Conservation (phyloP, 2,329 filamentous ascomycete genomes). For the Penicillium sp. region DNA sequence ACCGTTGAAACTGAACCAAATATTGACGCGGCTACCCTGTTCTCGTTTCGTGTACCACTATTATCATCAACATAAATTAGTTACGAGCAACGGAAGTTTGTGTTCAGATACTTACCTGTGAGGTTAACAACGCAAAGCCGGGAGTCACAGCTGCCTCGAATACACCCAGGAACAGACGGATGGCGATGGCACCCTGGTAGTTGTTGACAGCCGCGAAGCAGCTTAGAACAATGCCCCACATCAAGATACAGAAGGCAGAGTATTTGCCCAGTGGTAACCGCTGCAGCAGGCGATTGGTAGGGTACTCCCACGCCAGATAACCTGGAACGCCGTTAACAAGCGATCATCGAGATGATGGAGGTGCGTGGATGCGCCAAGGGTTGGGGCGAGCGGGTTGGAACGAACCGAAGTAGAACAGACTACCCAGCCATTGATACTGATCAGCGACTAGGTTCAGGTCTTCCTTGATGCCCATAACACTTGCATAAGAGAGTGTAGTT, state of each 20-base stretch:
- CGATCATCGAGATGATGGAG: neutral
- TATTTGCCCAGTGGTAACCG: conserved; percentile 69
- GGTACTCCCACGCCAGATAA: conserved; percentile 65
- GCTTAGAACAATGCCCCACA: conserved; percentile 65
- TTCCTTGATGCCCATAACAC: conserved; percentile 57
- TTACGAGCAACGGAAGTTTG: neutral
- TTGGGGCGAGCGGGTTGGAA: conserved; percentile 1
- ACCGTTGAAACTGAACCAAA: conserved; percentile 73
- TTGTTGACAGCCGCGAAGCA: conserved; percentile 67
- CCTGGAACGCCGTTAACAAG: conserved; percentile 29
- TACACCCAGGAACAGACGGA: conserved; percentile 70
- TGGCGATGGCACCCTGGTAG: conserved; percentile 65
- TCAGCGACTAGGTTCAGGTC: conserved; percentile 50
- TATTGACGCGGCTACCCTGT: conserved; percentile 64
- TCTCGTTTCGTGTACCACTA: conserved; percentile 74
- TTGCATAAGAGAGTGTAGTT: conserved; percentile 57
- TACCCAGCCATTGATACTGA: conserved; percentile 58
- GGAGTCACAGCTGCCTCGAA: conserved; percentile 72
- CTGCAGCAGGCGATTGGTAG: conserved; percentile 68
- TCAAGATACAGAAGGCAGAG: conserved; percentile 65
- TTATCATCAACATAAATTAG: neutral
- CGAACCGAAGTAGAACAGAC: conserved; percentile 56
- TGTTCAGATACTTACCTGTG: conserved; percentile 42
- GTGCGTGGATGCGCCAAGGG: neutral
- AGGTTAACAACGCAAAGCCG: conserved; percentile 69